phyloP scores from a whole-genome alignment of 352 stramenopile species.

The Phytopythium chamaehyphon region DNA sequence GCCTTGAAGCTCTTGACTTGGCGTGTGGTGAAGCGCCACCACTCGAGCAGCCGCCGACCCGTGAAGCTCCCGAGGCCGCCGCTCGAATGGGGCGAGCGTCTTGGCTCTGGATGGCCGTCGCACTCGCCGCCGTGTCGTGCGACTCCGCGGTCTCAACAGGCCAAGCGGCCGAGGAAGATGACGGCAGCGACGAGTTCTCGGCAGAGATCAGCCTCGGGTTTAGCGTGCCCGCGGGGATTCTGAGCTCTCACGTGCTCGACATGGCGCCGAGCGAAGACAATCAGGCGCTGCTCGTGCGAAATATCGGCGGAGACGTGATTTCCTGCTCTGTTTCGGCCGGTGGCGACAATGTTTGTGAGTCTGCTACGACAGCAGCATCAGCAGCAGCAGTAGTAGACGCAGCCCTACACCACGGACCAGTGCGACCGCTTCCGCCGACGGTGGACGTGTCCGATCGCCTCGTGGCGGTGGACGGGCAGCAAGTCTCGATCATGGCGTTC shows the following conservation, averaged over 20 bases:
- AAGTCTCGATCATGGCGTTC: slow-evolving; percentile 38
- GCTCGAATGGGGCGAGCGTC: too few species aligned
- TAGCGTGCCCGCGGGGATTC: slow-evolving; percentile 20
- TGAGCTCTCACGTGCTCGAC: slow-evolving; percentile 20
- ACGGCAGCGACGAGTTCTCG: background rate
- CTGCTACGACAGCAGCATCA: background rate
- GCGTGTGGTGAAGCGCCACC: too few species aligned
- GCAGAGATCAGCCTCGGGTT: slow-evolving; percentile 18
- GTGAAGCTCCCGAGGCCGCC: too few species aligned
- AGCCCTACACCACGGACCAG: background rate
- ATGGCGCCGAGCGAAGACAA: slow-evolving; percentile 20
- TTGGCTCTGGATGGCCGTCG: too few species aligned
- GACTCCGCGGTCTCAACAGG: too few species aligned
- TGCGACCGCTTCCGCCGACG: background rate
- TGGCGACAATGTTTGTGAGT: background rate
- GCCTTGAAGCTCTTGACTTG: too few species aligned
- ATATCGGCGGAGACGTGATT: slow-evolving; percentile 8
- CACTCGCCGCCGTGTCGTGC: too few species aligned
- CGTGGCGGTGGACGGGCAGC: slow-evolving; percentile 38
- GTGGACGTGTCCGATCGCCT: slow-evolving; percentile 28
- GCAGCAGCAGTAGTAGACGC: too few species aligned
- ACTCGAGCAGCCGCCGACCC: too few species aligned
- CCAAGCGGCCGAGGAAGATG: background rate
- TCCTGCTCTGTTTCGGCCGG: background rate
- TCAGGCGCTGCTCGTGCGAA: slow-evolving; percentile 16